A percentile compares a stretch with the other conserved stretches of the same genome.
phyloP scores from a whole-genome alignment of 352 stramenopile species.

The Sclerospora graminicola region DNA sequence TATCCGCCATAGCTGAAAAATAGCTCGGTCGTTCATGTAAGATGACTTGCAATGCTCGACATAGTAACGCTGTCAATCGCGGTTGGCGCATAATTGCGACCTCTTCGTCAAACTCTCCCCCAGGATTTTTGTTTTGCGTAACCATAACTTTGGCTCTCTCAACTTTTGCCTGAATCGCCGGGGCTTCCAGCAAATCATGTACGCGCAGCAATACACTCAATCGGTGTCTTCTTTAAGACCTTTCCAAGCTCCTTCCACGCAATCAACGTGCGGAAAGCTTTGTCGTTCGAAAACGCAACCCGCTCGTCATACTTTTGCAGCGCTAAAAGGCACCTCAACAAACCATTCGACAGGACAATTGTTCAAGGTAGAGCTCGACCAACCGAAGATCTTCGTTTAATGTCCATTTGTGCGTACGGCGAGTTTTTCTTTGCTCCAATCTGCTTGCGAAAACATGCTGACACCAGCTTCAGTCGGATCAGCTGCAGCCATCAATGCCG shows the following conservation, averaged over 20 bases:
- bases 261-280: constrained; percentile 46
- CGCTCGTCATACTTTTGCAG: constrained; percentile 54
- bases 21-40: constrained; percentile 68
- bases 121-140: constrained; percentile 60
- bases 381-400: constrained; percentile 51
- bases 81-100: constrained; percentile 40
- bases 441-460: constrained; percentile 37
- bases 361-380: constrained; percentile 65
- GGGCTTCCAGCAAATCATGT: constrained; percentile 48
- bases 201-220: constrained; percentile 65
- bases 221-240: constrained; percentile 45
- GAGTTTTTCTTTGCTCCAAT: constrained; percentile 38
- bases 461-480: constrained; percentile 25
- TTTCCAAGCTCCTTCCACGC: constrained; percentile 59
- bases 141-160: constrained; percentile 48
- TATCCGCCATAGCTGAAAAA: constrained; percentile 57
- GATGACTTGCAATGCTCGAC: constrained; percentile 69
- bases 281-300: constrained; percentile 54
- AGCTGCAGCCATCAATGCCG: constrained; percentile 15
- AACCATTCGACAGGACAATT: constrained; percentile 67
- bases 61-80: constrained; percentile 51
- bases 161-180: constrained; percentile 49
- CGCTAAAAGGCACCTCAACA: constrained; percentile 60
- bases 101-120: constrained; percentile 63
- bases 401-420: constrained; percentile 50